Base-by-base conservation (phyloP, 345 rosid genomes). In the Pugionium cornutum region DNA sequence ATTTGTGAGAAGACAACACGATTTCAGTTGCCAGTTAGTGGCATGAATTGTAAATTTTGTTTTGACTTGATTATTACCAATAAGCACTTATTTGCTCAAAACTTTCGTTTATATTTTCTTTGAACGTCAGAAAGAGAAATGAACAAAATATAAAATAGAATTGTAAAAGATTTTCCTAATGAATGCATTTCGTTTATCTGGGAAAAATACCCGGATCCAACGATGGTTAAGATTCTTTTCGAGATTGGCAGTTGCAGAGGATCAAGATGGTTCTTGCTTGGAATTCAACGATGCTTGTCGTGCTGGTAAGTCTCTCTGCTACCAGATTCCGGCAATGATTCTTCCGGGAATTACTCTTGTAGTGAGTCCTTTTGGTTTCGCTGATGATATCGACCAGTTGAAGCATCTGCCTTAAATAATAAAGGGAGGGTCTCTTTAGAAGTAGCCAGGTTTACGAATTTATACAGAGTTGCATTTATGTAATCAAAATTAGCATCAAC, bases 301-400 rank as follows among this genome's bases (percentile, higher is more conserved):
- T 57, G 87, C 95, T 3, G 99, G 96, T 9, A 94, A 94, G 76
- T 86, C 99, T 1, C 64, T 94, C 57, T 94, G 96, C 73, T 94
- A 94, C 81, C 97, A 90, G 77, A 84, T 94, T 46, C 97, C 99
- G 2, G 89, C 97, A 0, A 72, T 90, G 86, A 53, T 90, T 75
- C 78, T 90, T 35, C 80, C 86, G 0, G 99, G 99, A 27, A 75
- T 88, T 37, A 90, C 95, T 0, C 76, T 94, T 34, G 79, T 76
- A 1, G 79, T 76, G 36, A 76, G 79, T 61, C 79, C 79, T 18
- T 29, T 48, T 70, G 73, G 90, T 94, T 59, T 91, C 99, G 5
- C 57, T 94, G 83, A 94, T 94, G 99, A 18, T 18, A 82, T 88
- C 53, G 99, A 94, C 78, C 97, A 90, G 81, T 77, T 94, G 72